Percentiles rank a stretch among this genome's conserved stretches.
Conservation (phyloP, 805 yeast genomes). For the Alloascoidea africana region DNA sequence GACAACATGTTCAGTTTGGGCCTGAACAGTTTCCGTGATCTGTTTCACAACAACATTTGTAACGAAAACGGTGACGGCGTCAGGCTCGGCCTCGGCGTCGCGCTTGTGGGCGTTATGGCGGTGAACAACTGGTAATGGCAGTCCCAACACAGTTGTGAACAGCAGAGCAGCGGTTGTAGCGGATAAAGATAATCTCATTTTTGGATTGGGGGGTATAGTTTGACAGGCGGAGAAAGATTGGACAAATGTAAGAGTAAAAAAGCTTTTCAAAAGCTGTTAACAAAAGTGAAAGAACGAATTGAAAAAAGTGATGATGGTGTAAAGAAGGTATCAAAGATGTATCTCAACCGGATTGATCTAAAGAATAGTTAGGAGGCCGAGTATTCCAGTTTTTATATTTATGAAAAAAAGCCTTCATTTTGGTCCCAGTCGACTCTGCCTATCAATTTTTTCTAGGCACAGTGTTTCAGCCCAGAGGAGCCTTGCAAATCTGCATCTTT, state of each 20-base stretch:
- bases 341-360: no score
- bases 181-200: background rate
- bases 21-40: background rate
- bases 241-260: no score
- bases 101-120: background rate
- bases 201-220: background rate
- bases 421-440: no score
- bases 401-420: no score
- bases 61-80: slow-evolving; percentile 1
- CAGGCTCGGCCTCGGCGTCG: slow-evolving; percentile 1
- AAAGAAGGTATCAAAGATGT: no score
- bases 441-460: no score
- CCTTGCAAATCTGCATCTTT: no score
- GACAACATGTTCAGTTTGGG: no score
- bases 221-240: background rate
- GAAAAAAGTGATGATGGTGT: no score
- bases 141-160: background rate
- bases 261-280: background rate
- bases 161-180: background rate
- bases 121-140: background rate
- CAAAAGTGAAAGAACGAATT: background rate
- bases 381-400: no score
- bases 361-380: no score
- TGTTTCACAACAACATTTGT: background rate
- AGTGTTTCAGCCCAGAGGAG: no score